phyloP scores from a whole-genome alignment of 2,329 filamentous ascomycete species.

The Didymella keratinophila region DNA sequence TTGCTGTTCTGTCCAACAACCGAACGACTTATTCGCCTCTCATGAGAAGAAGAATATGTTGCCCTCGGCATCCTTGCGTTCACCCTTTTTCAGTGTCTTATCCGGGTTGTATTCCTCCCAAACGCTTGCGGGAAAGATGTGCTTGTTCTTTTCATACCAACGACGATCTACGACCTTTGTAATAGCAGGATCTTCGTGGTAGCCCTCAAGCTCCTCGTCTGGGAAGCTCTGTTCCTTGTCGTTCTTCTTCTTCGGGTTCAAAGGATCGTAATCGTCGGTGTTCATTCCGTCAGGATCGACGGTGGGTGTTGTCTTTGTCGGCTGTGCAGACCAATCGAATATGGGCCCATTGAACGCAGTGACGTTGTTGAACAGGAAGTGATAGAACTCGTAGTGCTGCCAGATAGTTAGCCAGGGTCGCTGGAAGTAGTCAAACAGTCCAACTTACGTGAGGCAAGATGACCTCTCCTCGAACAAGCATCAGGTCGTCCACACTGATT shows the following conservation, averaged over 20 bases:
- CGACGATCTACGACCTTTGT: constrained; percentile 96
- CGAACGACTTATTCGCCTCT: neutral
- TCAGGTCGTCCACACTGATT: constrained; percentile 92
- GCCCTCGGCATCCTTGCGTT: constrained; percentile 83
- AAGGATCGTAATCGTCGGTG: constrained; percentile 50
- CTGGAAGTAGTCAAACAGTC: neutral
- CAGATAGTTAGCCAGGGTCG: constrained; percentile 21
- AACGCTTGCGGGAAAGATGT: constrained; percentile 94
- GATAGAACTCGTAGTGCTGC: constrained; percentile 97
- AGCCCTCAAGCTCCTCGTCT: constrained; percentile 72
- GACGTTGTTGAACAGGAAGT: constrained; percentile 91
- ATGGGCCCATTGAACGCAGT: constrained; percentile 75
- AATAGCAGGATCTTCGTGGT: constrained; percentile 75
- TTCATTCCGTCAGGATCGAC: constrained; percentile 28
- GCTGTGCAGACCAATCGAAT: constrained; percentile 75
- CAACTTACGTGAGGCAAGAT: constrained; percentile 86
- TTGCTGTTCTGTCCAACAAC: neutral
- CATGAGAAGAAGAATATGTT: constrained; percentile 81
- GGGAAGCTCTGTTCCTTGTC: constrained; percentile 47
- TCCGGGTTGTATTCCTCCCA: constrained; percentile 96
- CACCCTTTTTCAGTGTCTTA: constrained; percentile 79
- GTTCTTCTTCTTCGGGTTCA: constrained; percentile 49
- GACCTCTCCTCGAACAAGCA: constrained; percentile 87
- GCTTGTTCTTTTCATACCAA: constrained; percentile 98
- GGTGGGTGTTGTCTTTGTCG: constrained; percentile 53